Conservation (phyloP, 192 early-diverging fungal genomes). For the Pilaira anomala region DNA sequence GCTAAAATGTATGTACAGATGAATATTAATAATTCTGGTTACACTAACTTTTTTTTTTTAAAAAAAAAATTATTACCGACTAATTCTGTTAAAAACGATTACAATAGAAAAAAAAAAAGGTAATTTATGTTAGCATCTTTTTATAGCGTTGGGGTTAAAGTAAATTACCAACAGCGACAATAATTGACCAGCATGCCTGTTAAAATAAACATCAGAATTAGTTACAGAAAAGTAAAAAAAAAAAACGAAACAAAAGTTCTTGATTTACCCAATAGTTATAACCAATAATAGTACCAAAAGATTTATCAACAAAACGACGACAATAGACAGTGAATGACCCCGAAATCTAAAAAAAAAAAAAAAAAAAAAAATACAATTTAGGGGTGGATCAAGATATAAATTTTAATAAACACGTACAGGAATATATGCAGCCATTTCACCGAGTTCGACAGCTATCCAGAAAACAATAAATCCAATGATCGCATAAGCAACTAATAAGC, state of each 20-base stretch:
- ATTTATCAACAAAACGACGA: conserved; percentile 77
- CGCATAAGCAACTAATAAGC: conserved; percentile 70
- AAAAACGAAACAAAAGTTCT: not conserved
- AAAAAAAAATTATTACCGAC: too few relatives aligned
- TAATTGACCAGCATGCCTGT: conserved; percentile 19
- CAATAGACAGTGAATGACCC: conserved; percentile 80
- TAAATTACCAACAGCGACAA: not conserved
- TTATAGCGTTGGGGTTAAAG: too few relatives aligned
- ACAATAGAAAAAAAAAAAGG: not conserved
- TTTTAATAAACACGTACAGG: conserved; percentile 51
- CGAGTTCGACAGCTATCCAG: conserved; percentile 66
- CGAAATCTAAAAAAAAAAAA: conserved; percentile 77
- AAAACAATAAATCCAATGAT: conserved; percentile 71
- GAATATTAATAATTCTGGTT: conserved; percentile 5
- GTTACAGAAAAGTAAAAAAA: not conserved
- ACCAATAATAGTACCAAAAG: conserved; percentile 67
- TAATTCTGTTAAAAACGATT: conserved; percentile 7
- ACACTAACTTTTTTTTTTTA: not conserved
- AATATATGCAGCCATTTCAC: conserved; percentile 66
- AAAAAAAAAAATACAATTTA: conserved; percentile 62
- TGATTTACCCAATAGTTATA: conserved; percentile 45
- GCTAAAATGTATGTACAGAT: conserved; percentile 70
- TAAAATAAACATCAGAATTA: too few relatives aligned
- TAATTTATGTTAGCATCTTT: conserved; percentile 8
- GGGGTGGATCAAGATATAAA: conserved; percentile 65